Evolutionary conservation across 2,329 filamentous ascomycete genomes (phyloP), one percentile per base, ranked within the genome.

Genomic region (Diaporthe amygdali): DNA sequence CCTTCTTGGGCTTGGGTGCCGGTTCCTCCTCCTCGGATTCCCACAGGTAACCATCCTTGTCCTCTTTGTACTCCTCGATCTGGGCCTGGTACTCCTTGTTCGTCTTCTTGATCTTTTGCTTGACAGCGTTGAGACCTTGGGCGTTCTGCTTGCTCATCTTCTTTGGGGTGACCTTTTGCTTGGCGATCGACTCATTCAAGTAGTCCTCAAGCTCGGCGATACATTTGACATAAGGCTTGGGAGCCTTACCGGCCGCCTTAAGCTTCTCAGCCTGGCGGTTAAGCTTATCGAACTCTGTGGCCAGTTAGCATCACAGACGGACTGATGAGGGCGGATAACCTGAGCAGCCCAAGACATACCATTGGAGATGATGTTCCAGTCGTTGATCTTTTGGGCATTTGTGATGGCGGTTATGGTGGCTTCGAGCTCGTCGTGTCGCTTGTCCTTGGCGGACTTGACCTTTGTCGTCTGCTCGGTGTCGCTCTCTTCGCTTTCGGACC

Each of bases 131-230:
- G 79, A 99, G 90, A 79, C 95, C 95, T 84, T 95, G 94, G 75
- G 95, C 93, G 81, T 96, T 97, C 80, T 92, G 96, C 74, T 95
- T 95, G 85, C 97, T 99, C 95, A 98, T 97, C 89, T 98, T 98
- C 91, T 98, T 98, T 74, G 92, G 91, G 2, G 94, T 93, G 76
- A 97, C 93, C 88, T 99, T 99, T 81, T 97, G 94, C 89, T 98
- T 98, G 78, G 95, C 91, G 75, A 97, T 90, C 30, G 95, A 92
- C 87, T 99, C 97, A 81, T 95, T 95, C 88, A 98, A 93, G 80
- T 93, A 91, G 78, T 97, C 95, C 85, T 99, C 96, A 75, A 99
- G 88, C 80, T 99, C 96, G 78, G 96, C 93, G 76, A 98, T 90
- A 76, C 93, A 92, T 86, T 96, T 95, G 84, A 99, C 92, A 85